These are phyloP conservation scores for Arachnopeziza araneosa DNA, from an alignment of 2,329 filamentous ascomycete species.

Conservation along the genomic window DNA sequence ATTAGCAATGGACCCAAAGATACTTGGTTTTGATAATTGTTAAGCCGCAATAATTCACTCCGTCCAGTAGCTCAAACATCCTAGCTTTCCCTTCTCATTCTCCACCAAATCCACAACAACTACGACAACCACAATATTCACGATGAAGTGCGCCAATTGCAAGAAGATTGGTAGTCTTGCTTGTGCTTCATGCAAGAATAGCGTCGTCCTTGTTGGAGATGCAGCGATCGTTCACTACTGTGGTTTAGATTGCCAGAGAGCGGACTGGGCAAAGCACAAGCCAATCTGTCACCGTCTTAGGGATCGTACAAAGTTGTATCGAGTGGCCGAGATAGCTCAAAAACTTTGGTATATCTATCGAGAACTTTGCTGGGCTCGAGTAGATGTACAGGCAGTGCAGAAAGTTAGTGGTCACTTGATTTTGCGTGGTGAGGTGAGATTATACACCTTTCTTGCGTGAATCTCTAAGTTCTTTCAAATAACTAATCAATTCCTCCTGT, in stretches of 20 bases:
- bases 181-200: not conserved
- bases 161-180: not conserved
- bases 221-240: not conserved
- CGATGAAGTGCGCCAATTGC: not conserved
- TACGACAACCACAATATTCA: not conserved
- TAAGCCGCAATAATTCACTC: too few species aligned
- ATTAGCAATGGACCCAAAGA: too few species aligned
- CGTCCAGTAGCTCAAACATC: too few species aligned
- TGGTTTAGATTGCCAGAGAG: not conserved
- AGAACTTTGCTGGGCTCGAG: not conserved
- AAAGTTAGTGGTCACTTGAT: not conserved
- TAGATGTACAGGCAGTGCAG: not conserved
- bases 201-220: not conserved
- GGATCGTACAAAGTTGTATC: not conserved
- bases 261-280: not conserved
- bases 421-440: not conserved
- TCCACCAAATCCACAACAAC: too few species aligned
- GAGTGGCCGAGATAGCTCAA: not conserved
- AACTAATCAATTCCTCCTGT: not conserved
- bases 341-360: not conserved
- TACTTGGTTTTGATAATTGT: too few species aligned
- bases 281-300: not conserved
- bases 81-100: too few species aligned
- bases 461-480: not conserved
- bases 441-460: not conserved